A percentile compares a stretch with the other conserved stretches of the same genome.
Conservation (phyloP, 441 rosid genomes). For the Geranium incanum region DNA sequence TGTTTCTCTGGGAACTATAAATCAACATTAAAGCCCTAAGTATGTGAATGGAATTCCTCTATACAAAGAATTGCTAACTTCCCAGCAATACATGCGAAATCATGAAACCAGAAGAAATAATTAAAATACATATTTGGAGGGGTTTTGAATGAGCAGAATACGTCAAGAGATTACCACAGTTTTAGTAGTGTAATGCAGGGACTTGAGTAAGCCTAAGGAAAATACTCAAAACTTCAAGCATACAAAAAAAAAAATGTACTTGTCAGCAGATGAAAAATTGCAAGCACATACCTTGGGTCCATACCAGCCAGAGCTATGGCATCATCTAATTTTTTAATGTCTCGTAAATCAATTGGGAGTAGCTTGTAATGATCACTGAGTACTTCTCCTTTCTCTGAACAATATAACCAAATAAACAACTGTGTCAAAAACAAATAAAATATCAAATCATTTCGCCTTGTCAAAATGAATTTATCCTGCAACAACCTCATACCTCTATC, state of each 20-base stretch:
- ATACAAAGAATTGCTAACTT: background rate
- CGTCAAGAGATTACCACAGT: background rate
- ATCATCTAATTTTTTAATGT: constrained; percentile 57
- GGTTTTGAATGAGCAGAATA: background rate
- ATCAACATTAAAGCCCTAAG: too few relatives aligned
- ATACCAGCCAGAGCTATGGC: constrained; percentile 58
- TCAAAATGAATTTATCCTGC: background rate
- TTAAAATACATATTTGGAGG: constrained; percentile 6
- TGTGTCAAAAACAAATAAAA: background rate
- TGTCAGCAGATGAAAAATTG: constrained; percentile 12
- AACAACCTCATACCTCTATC: background rate
- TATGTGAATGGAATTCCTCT: too few relatives aligned
- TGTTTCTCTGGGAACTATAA: too few relatives aligned
- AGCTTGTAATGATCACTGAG: constrained; percentile 78
- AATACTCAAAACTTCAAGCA: background rate
- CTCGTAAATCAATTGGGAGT: constrained; percentile 79
- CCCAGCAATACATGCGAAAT: constrained; percentile 3
- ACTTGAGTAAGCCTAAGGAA: background rate
- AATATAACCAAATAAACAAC: constrained; percentile 15
- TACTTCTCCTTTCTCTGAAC: constrained; percentile 80
- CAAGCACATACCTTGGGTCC: constrained; percentile 62
- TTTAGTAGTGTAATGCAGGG: background rate
- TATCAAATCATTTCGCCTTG: background rate
- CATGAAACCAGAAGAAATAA: constrained; percentile 4
- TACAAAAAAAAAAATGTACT: constrained; percentile 8